phyloP scores from a whole-genome alignment of 2,329 filamentous ascomycete genomes.

The Cercospora sp. region DNA sequence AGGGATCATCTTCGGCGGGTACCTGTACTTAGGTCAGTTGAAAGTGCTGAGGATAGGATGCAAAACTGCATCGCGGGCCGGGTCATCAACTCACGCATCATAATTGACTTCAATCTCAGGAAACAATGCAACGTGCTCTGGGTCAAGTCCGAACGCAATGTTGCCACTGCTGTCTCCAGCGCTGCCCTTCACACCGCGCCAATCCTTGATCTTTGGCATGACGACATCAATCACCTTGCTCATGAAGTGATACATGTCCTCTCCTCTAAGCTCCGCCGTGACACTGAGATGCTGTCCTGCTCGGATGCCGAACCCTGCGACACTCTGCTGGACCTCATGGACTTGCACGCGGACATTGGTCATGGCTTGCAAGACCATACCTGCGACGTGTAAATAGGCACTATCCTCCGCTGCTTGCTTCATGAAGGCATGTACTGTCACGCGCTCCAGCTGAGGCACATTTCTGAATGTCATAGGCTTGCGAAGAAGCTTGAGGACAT shows the following conservation, averaged over 20 bases:
- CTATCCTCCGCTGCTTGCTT: slow-evolving; percentile 67
- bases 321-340: slow-evolving; percentile 68
- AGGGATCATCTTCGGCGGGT: slow-evolving; percentile 73
- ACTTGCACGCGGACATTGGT: slow-evolving; percentile 72
- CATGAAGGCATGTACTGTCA: slow-evolving; percentile 79
- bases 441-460: slow-evolving; percentile 75
- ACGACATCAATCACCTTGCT: slow-evolving; percentile 89
- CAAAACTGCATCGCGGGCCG: not conserved
- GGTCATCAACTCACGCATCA: slow-evolving; percentile 65
- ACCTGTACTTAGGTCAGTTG: slow-evolving; percentile 49
- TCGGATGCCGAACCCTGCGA: slow-evolving; percentile 72
- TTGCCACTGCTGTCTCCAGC: slow-evolving; percentile 89
- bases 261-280: slow-evolving; percentile 74
- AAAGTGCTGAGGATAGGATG: slow-evolving; percentile 2
- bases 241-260: slow-evolving; percentile 85
- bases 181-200: slow-evolving; percentile 72
- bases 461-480: slow-evolving; percentile 73
- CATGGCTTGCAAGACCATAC: slow-evolving; percentile 82
- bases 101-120: slow-evolving; percentile 95
- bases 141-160: slow-evolving; percentile 74
- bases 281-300: slow-evolving; percentile 71
- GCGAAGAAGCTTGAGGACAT: slow-evolving; percentile 68
- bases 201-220: slow-evolving; percentile 94
- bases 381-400: slow-evolving; percentile 75
- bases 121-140: slow-evolving; percentile 77